Evolutionary conservation across 1,284 basidiomycete species (phyloP).

Genomic region (Agroathelia rolfsii): DNA sequence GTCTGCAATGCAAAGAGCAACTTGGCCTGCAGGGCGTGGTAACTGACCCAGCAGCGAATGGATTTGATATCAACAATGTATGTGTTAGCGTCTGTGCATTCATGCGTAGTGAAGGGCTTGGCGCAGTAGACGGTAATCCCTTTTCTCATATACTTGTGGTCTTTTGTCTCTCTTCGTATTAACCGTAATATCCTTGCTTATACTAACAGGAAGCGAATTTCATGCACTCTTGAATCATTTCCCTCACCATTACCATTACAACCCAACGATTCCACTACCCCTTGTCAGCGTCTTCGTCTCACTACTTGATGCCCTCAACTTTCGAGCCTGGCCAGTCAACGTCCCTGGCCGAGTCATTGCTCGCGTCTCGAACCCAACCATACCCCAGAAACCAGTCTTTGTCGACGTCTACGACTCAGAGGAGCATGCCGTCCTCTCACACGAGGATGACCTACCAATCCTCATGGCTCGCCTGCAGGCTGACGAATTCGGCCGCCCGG

Average conservation of each 20-base stretch:
- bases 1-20: too few relatives aligned
- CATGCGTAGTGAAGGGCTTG: slow-evolving; percentile 35
- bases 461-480: slow-evolving; percentile 20
- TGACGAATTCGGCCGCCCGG: slow-evolving; percentile 16
- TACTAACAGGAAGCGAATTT: slow-evolving; percentile 20
- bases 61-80: slow-evolving; percentile 16
- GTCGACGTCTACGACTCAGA: slow-evolving; percentile 37
- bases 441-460: slow-evolving; percentile 21
- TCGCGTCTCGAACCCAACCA: slow-evolving; percentile 26
- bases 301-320: slow-evolving; percentile 39
- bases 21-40: too few relatives aligned
- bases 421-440: slow-evolving; percentile 24
- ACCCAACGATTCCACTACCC: slow-evolving; percentile 47
- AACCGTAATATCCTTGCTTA: slow-evolving; percentile 13
- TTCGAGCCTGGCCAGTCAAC: slow-evolving; percentile 42
- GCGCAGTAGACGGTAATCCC: slow-evolving; percentile 25
- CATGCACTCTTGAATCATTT: slow-evolving; percentile 41
- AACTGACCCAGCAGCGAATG: too few relatives aligned
- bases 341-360: slow-evolving; percentile 48
- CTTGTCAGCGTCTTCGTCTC: slow-evolving; percentile 48
- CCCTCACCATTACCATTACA: slow-evolving; percentile 43
- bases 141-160: slow-evolving; percentile 4
- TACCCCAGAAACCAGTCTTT: slow-evolving; percentile 29
- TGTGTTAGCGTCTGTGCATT: slow-evolving; percentile 35
- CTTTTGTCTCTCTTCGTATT: slow-evolving; percentile 3